Evolutionary conservation across 192 early-diverging fungal genomes (phyloP), one percentile per base, ranked within the genome.

Genomic region (Coemansia sp.): DNA sequence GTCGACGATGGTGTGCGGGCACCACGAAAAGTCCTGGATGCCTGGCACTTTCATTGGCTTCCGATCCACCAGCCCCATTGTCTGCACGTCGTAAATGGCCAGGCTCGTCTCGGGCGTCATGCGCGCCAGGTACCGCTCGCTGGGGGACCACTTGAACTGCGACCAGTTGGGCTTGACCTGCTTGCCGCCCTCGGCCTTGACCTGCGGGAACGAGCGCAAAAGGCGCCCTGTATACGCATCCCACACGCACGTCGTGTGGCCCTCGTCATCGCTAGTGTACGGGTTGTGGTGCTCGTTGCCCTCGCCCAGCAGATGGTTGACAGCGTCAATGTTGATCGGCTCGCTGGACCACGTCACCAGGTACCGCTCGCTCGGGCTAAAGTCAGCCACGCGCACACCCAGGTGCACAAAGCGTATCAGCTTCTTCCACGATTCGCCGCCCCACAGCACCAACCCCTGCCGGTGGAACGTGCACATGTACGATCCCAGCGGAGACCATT

Each of bases 371-470:
- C 93, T 93, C 24, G 95, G 95, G 38, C 89, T 92, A 65, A 92
- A 99, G 68, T 98, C 95, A 53, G 93, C 88, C 37, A 93, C 71
- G 67, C 90, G 90, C 42, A 95, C 94, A 65, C 89, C 87, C 24
- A 88, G 89, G 68, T 99, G 97, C 22, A 88, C 86, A 64, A 98
- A 95, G 22, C 93, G 90, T 62, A 88, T 83, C 56, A 98, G 90
- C 81, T 94, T 91, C 66, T 86, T 87, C 89, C 91, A 97, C 40
- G 86, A 87, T 18, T 88, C 85, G 22, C 95, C 95, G 69, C 97
- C 95, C 97, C 97, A 99, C 63, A 99, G 85, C 26, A 84, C 94
- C 44, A 98, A 87, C 58, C 97, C 97, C 72, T 90, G 92, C 53
- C 84, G 83, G 70, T 99, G 97, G 85, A 95, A 88, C 18, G 97